Evolutionary conservation across 257 asterid species (phyloP).

Genomic region (Buddleja alternifolia): DNA sequence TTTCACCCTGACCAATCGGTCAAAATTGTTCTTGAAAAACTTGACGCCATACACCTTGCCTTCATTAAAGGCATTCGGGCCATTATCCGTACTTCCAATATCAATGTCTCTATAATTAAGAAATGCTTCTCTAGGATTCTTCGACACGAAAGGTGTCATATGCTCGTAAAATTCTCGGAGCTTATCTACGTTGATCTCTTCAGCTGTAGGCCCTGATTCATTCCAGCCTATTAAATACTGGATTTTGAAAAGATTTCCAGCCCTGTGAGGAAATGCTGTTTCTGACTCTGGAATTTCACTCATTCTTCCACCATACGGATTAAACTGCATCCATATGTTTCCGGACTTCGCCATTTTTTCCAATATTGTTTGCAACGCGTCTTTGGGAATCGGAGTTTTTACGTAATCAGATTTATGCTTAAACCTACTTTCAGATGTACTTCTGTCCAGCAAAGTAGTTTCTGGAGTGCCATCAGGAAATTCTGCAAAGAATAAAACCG

Average conservation of each 20-base stretch:
- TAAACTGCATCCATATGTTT: conserved; percentile 20
- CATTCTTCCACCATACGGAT: conserved; percentile 48
- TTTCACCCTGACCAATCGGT: conserved; percentile 46
- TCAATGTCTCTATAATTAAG: conserved; percentile 54
- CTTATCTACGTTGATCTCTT: neutral
- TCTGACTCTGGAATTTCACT: conserved; percentile 31
- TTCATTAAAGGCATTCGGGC: conserved; percentile 18
- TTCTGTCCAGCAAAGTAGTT: conserved; percentile 15
- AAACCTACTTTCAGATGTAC: neutral
- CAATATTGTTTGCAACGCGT: neutral
- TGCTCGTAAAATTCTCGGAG: conserved; percentile 23
- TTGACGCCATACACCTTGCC: conserved; percentile 44
- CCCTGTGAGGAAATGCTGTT: conserved; percentile 43
- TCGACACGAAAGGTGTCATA: conserved; percentile 46
- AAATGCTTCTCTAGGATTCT: conserved; percentile 41
- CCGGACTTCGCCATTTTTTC: neutral
- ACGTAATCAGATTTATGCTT: conserved; percentile 48
- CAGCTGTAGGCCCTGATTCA: conserved; percentile 11
- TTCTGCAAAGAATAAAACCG: conserved; percentile 21
- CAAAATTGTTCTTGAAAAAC: conserved; percentile 48
- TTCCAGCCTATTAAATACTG: conserved; percentile 38
- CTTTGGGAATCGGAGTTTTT: conserved; percentile 28
- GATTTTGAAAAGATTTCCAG: conserved; percentile 42
- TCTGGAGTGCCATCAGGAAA: conserved; percentile 8
- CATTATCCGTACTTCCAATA: conserved; percentile 37